Evolutionary conservation across 1,139 yeast species (phyloP).

Genomic region (Kodamaea arcana): DNA sequence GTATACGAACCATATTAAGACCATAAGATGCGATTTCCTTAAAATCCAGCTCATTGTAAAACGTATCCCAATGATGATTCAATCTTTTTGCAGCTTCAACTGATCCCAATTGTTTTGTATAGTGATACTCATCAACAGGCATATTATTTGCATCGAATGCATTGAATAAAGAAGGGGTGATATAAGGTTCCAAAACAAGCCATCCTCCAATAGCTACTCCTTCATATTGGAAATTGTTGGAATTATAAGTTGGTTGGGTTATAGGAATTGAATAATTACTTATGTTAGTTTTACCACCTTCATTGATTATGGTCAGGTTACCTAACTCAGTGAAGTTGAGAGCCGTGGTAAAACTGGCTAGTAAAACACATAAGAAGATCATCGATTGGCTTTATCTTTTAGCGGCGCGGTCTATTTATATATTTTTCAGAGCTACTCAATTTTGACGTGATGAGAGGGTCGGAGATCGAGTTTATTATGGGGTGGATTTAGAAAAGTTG

Average conservation of each 20-base stretch:
- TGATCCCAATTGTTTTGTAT: conserved; percentile 44
- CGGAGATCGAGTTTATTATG: no score
- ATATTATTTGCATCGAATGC: conserved; percentile 31
- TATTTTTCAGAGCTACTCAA: no score
- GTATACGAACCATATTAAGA: conserved; percentile 59
- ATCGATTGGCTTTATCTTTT: no score
- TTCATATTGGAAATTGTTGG: conserved; percentile 25
- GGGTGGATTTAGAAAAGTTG: no score
- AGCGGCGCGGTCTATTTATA: no score
- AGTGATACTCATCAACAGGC: conserved; percentile 60
- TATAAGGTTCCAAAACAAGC: conserved; percentile 63
- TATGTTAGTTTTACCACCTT: background rate
- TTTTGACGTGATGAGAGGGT: no score
- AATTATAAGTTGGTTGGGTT: conserved; percentile 10
- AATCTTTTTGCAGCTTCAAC: conserved; percentile 40
- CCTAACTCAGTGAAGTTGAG: no score
- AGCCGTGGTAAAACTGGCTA: no score
- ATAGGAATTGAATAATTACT: background rate
- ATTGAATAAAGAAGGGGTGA: conserved; percentile 57
- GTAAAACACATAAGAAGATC: no score
- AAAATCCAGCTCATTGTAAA: conserved; percentile 54
- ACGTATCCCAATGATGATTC: conserved; percentile 50
- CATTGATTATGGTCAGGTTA: background rate
- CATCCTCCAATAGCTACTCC: conserved; percentile 67
- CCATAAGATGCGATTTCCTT: conserved; percentile 44